Evolutionary conservation across 2,329 filamentous ascomycete species (phyloP), one percentile per base, ranked within the genome.

Genomic region (Lasiodiplodia sp.): DNA sequence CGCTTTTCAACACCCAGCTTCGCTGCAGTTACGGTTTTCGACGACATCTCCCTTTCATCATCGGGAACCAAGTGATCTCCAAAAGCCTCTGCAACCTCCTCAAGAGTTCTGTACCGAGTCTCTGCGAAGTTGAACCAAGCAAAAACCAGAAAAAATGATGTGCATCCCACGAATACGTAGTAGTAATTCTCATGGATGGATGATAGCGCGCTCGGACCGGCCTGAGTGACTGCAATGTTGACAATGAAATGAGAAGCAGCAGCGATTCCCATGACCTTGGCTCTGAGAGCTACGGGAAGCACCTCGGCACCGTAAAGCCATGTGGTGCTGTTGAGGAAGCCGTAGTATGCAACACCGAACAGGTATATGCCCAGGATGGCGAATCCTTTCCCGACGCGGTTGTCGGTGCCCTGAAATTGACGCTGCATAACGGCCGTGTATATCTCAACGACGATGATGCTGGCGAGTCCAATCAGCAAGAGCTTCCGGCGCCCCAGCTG

Each of bases 311-410:
- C 82, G 58, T 84, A 83, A 14, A 83, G 77, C 82, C 82, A 84
- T 8, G 79, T 81, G 25, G 86, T 84, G 69, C 80, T 79, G 79
- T 82, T 23, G 78, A 81, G 82, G 0, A 80, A 84, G 69, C 87
- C 86, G 77, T 85, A 85, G 55, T 85, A 79, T 72, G 86, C 85
- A 75, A 85, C 86, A 5, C 86, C 71, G 74, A 87, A 87, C 74
- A 87, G 84, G 72, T 85, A 85, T 0, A 80, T 80, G 47, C 80
- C 80, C 69, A 82, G 80, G 49, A 83, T 75, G 69, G 78, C 82
- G 21, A 75, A 81, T 74, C 75, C 80, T 11, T 82, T 82, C 31
- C 83, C 83, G 53, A 86, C 74, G 18, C 76, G 80, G 71, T 87
- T 84, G 55, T 86, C 73, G 52, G 83, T 74, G 40, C 76, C 74